These are phyloP conservation scores for Trichocomaceae sp. DNA, from an alignment of 2,329 filamentous ascomycete genomes.

Conservation along the genomic window DNA sequence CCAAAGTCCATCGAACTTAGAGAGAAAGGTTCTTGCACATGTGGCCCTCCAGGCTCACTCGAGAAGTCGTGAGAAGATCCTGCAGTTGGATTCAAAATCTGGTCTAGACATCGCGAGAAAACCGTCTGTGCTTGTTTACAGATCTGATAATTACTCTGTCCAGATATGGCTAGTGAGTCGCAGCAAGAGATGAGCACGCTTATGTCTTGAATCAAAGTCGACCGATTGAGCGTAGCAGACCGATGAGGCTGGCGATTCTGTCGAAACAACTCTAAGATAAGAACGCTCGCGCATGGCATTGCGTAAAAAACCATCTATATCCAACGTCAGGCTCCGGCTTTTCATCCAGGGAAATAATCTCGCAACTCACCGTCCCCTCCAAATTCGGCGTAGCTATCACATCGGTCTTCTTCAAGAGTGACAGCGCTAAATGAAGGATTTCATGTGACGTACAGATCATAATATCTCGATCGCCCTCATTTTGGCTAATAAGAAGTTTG, in stretches of 20 bases:
- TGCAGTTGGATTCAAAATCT: background rate
- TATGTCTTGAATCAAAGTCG: slow-evolving; percentile 1
- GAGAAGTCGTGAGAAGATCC: background rate
- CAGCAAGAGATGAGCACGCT: slow-evolving; percentile 1
- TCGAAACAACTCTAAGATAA: background rate
- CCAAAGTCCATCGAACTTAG: slow-evolving; percentile 1
- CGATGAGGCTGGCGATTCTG: background rate
- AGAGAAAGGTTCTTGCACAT: background rate
- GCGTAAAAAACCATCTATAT: background rate
- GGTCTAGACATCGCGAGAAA: slow-evolving; percentile 1
- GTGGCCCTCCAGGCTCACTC: background rate
- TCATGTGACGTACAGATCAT: background rate
- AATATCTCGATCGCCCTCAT: background rate
- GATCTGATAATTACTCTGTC: background rate
- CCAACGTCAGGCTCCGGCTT: background rate
- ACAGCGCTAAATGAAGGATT: background rate
- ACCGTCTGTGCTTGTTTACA: slow-evolving; percentile 1
- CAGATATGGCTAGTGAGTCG: background rate
- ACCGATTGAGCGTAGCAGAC: background rate
- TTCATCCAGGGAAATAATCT: background rate
- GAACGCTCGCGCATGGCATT: slow-evolving; percentile 1
- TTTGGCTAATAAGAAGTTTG: background rate
- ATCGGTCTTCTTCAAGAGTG: background rate
- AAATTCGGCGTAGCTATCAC: background rate
- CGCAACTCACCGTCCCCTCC: background rate